Conservation (phyloP, 176 grass and related monocot species). For the Thalia dealbata region DNA sequence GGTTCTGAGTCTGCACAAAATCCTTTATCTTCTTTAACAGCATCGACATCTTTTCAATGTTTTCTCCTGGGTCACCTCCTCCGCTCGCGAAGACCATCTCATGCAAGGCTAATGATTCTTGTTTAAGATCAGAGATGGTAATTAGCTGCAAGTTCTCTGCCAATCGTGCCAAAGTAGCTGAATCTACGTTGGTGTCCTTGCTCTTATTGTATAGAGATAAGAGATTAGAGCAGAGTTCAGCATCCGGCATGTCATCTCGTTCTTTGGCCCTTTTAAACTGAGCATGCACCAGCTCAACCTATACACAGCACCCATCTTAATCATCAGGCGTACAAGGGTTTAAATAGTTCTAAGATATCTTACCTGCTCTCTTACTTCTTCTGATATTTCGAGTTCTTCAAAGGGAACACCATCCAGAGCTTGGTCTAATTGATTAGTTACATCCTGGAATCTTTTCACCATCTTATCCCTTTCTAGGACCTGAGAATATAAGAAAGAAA, state of each 20-base stretch:
- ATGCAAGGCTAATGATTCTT: slow-evolving; percentile 91
- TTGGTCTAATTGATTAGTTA: not conserved
- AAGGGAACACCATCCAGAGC: not conserved
- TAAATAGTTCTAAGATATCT: not conserved
- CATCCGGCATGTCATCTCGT: slow-evolving; percentile 3
- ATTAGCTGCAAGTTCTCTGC: slow-evolving; percentile 54
- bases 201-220: slow-evolving; percentile 55
- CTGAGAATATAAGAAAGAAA: slow-evolving; percentile 1
- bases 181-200: slow-evolving; percentile 36
- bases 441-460: slow-evolving; percentile 9
- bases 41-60: slow-evolving; percentile 90
- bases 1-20: slow-evolving; percentile 81
- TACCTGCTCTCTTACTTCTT: slow-evolving; percentile 13
- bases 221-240: slow-evolving; percentile 53
- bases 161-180: slow-evolving; percentile 40
- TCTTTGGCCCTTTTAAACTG: slow-evolving; percentile 4
- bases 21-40: slow-evolving; percentile 95
- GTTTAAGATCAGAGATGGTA: slow-evolving; percentile 78
- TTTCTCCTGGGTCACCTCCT: slow-evolving; percentile 67
- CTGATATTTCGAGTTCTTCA: slow-evolving; percentile 5
- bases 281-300: slow-evolving; percentile 4
- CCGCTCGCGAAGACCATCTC: slow-evolving; percentile 74
- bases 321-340: not conserved
- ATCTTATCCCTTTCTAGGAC: slow-evolving; percentile 2
- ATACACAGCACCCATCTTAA: not conserved